phyloP scores from a whole-genome alignment of 1,284 basidiomycete genomes.

The Cryptococcus amylolentus region DNA sequence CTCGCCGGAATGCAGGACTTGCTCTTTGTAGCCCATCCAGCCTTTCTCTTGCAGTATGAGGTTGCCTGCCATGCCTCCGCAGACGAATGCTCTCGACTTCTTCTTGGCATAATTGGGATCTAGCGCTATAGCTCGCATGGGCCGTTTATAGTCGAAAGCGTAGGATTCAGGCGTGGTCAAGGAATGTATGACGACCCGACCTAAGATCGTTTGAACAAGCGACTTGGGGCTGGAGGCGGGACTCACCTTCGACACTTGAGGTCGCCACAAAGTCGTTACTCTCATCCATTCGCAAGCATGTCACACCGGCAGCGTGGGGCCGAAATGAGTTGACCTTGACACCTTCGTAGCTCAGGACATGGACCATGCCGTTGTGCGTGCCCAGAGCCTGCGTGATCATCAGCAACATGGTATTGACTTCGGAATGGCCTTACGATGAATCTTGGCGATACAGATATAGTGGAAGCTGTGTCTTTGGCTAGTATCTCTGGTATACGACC shows the following conservation, averaged over 20 bases:
- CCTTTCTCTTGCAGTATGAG: constrained; percentile 88
- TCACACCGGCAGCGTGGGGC: constrained; percentile 85
- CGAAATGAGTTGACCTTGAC: constrained; percentile 85
- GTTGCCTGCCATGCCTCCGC: constrained; percentile 87
- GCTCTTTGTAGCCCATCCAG: constrained; percentile 94
- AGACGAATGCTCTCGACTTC: constrained; percentile 78
- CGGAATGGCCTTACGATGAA: constrained; percentile 58
- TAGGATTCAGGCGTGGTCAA: constrained; percentile 77
- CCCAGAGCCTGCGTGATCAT: constrained; percentile 64
- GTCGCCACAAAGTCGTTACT: constrained; percentile 88
- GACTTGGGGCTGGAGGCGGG: constrained; percentile 5
- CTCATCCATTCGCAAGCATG: constrained; percentile 78
- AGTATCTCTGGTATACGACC: constrained; percentile 75
- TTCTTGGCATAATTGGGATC: constrained; percentile 87
- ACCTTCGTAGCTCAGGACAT: constrained; percentile 76
- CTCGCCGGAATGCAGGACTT: constrained; percentile 78
- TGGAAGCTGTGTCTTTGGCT: constrained; percentile 80
- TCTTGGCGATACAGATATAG: constrained; percentile 71
- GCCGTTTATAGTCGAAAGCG: constrained; percentile 86
- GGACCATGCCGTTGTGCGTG: constrained; percentile 87
- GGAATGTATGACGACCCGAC: constrained; percentile 86
- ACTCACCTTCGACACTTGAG: constrained; percentile 86
- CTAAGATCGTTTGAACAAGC: constrained; percentile 48
- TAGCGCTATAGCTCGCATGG: constrained; percentile 82
- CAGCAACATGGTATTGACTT: not conserved